Percentiles rank a stretch among this genome's conserved stretches.
Evolutionary conservation across 23 red algal species (phyloP).

Genomic region (Agarophyton chilense): DNA sequence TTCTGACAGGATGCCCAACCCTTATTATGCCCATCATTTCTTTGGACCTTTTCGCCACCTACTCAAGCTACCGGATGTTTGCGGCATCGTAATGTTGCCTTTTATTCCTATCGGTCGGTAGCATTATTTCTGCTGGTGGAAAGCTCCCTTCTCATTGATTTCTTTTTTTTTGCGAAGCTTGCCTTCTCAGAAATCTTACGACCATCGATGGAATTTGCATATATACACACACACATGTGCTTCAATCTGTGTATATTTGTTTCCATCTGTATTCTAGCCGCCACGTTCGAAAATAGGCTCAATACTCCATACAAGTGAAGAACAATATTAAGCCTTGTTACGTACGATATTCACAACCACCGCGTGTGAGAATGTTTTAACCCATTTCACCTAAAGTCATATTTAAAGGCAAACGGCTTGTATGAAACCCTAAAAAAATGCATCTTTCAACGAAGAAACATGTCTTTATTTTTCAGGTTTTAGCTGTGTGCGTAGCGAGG

Average conservation of each 20-base stretch:
- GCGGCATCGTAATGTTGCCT: background rate
- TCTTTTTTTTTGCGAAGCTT: background rate
- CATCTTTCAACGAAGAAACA: conserved; percentile 14
- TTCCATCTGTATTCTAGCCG: conserved; percentile 39
- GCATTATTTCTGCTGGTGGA: conserved; percentile 45
- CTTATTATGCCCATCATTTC: no score
- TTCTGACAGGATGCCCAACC: no score
- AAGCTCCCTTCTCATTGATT: background rate
- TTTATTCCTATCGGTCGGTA: background rate
- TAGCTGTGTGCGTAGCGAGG: conserved; percentile 32
- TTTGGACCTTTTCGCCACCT: background rate
- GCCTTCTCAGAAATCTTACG: no score
- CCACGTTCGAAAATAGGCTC: conserved; percentile 49
- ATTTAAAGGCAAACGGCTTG: no score
- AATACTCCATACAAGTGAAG: conserved; percentile 9
- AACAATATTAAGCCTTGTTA: background rate
- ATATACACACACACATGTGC: no score
- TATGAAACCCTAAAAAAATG: background rate
- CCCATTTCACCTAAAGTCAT: background rate
- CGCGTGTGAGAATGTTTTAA: no score
- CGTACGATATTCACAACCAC: background rate
- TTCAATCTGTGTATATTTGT: background rate
- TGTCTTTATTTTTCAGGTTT: conserved; percentile 21
- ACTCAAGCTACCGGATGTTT: background rate
- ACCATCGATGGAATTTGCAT: no score